Evolutionary conservation across 768 basidiomycete genomes (phyloP), one percentile per base, ranked within the genome.

Genomic region (Leucocoprinus leucothites): DNA sequence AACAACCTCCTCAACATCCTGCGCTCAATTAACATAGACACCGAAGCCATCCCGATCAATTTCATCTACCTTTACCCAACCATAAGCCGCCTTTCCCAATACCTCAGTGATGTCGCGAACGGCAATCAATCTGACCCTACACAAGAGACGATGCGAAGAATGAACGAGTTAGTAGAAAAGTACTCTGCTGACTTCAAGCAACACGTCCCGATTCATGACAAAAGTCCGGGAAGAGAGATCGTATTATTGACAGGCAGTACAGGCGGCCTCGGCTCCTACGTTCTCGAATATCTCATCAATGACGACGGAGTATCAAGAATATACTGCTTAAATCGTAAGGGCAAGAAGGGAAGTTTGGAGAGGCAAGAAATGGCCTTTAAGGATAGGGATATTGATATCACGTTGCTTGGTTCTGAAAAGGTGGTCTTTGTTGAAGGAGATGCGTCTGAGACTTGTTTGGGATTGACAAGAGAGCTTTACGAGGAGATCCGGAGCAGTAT

Each of bases 381-480:
- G 40, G 56, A 60, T 14, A 62, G 64, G 21, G 71, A 64, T 0
- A 60, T 77, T 1, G 64, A 73, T 19, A 16, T 58, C 3, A 35
- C 34, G 1, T 40, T 74, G 1, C 60, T 78, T 34, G 45, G 58
- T 1, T 69, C 67, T 3, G 18, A 44, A 0, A 73, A 72, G 40
- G 57, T 80, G 13, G 63, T 71, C 1, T 67, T 68, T 41, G 26
- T 78, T 25, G 74, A 75, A 58, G 73, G 72, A 1, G 70, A 77
- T 41, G 50, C 67, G 5, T 63, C 69, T 13, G 58, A 61, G 6
- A 60, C 53, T 3, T 48, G 60, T 24, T 59, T 74, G 16, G 75
- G 72, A 0, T 42, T 77, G 2, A 35, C 54, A 1, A 24, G 45
- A 0, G 56, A 47, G 8, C 51, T 65, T 3, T 73, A 69, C 38